Percentiles rank a stretch among this genome's conserved stretches.
These are phyloP conservation scores for Clonostachys rhizophaga DNA, from an alignment of 2,329 filamentous ascomycete species.

Conservation along the genomic window DNA sequence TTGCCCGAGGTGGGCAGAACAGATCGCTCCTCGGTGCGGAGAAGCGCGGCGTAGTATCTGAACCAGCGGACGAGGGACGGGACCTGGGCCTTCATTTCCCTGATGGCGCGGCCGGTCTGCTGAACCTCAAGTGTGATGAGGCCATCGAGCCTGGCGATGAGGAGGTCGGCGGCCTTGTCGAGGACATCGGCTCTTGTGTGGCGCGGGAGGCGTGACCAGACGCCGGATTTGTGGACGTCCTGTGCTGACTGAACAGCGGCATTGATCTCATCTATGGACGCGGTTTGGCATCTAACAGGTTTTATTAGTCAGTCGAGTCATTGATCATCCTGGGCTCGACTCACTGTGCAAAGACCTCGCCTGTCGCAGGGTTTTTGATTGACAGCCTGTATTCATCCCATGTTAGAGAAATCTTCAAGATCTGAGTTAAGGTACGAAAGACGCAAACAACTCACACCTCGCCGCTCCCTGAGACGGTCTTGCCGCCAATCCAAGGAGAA, in stretches of 20 bases:
- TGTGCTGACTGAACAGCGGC: neutral
- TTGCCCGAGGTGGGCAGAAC: constrained; percentile 61
- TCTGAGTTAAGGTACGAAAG: too few relatives aligned
- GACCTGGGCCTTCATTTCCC: constrained; percentile 68
- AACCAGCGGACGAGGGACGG: constrained; percentile 65
- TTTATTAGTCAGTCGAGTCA: too few relatives aligned
- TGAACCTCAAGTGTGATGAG: constrained; percentile 60
- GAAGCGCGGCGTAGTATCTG: constrained; percentile 63
- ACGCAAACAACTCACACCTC: neutral
- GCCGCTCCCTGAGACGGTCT: neutral
- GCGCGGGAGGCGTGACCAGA: constrained; percentile 58
- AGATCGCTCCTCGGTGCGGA: constrained; percentile 62
- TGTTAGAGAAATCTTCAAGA: neutral
- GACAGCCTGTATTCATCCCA: neutral
- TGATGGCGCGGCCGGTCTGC: constrained; percentile 64
- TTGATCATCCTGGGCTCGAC: neutral
- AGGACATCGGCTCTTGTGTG: constrained; percentile 58
- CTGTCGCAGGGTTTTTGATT: neutral
- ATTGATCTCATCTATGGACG: neutral
- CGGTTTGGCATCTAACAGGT: neutral
- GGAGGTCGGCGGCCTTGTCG: constrained; percentile 50
- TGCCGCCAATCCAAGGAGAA: neutral
- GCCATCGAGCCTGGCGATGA: constrained; percentile 43
- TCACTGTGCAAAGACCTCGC: neutral
- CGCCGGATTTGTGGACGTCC: constrained; percentile 42